Base-by-base conservation (phyloP, 225 moss, liverwort and hornwort species). In the Climacium dendroides region DNA sequence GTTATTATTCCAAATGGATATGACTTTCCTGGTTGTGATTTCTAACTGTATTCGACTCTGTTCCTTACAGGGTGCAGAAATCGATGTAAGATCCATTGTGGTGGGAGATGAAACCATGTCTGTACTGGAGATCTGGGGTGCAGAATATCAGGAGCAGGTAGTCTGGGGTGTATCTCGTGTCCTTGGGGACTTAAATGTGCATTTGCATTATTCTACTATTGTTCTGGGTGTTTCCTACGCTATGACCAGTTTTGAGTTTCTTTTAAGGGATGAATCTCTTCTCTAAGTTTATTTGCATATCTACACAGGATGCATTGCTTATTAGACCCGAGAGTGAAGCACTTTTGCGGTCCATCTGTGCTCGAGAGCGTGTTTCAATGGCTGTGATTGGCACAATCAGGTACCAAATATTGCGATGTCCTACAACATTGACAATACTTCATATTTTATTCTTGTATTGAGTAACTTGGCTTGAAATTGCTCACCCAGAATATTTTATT, bases 61-160 rank as follows among this genome's bases (percentile, higher is more conserved):
- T 13, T 25, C 29, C 52, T 89, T 69, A 41, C 93, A 99, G 96
- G 99, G 99, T 93, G 99, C 99, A 77, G 96, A 99, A 90, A 97
- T 99, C 74, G 99, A 99, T 87, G 92, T 99, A 67, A 92, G 99
- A 83, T 94, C 99, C 57, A 95, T 99, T 87, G 94, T 99, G 80
- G 97, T 99, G 62, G 99, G 97, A 77, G 99, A 99, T 87, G 95
- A 96, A 89, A 97, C 96, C 45, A 99, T 99, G 99, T 99, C 99
- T 67, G 96, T 99, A 58, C 91, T 99, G 87, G 99, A 99, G 87
- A 99, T 99, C 28, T 99, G 99, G 99, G 99, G 99, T 91, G 99
- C 99, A 88, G 99, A 99, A 91, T 99, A 99, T 89, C 99, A 99
- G 85, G 99, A 99, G 89, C 99, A 99, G 93, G 98, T 99, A 94